These are phyloP conservation scores for Suillus hirtellus DNA, from an alignment of 768 basidiomycete species.

Conservation along the genomic window DNA sequence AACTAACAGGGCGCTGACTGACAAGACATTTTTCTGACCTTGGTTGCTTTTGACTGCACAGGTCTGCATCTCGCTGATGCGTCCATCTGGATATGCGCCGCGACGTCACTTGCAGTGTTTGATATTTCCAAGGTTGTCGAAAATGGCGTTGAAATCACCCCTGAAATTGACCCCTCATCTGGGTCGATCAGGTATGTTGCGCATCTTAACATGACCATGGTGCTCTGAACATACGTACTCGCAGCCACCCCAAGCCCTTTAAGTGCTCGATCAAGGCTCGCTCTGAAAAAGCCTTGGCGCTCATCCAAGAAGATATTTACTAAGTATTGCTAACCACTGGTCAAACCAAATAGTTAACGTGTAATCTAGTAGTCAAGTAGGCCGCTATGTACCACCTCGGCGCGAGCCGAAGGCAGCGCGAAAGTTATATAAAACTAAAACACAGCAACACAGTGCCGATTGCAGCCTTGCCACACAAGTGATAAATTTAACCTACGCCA, in stretches of 20 bases:
- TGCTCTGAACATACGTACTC: slow-evolving; percentile 7
- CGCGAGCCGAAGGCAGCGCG: too few relatives aligned
- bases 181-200: slow-evolving; percentile 46
- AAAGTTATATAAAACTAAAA: too few relatives aligned
- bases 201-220: neutral
- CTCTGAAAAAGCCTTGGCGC: slow-evolving; percentile 51
- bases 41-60: slow-evolving; percentile 5
- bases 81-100: slow-evolving; percentile 26
- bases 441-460: too few relatives aligned
- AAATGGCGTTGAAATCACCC: slow-evolving; percentile 43
- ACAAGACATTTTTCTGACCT: neutral
- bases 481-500: too few relatives aligned
- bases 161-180: slow-evolving; percentile 42
- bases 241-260: slow-evolving; percentile 64
- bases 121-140: slow-evolving; percentile 42
- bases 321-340: slow-evolving; percentile 13
- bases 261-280: slow-evolving; percentile 60
- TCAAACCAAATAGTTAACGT: too few relatives aligned
- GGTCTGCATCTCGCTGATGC: slow-evolving; percentile 32
- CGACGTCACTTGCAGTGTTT: slow-evolving; percentile 47
- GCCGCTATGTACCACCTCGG: too few relatives aligned
- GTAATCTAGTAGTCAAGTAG: too few relatives aligned
- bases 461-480: too few relatives aligned
- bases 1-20: neutral
- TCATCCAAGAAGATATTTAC: slow-evolving; percentile 49